phyloP scores from a whole-genome alignment of 306 rosid species.

The Rosa multiflora region DNA sequence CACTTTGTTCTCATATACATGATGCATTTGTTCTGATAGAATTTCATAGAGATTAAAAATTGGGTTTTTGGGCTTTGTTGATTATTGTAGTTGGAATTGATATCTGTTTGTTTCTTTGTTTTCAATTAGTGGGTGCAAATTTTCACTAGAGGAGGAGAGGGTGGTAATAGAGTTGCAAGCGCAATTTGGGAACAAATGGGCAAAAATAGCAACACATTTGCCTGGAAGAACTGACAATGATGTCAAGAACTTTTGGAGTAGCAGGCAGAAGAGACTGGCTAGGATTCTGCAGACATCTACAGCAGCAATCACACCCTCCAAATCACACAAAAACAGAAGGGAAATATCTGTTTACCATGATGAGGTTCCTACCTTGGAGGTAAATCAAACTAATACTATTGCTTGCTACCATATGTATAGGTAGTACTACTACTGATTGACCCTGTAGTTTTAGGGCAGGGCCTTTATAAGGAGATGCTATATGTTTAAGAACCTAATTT shows the following conservation, averaged over 20 bases:
- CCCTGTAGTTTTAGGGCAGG: not conserved
- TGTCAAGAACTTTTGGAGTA: constrained; percentile 97
- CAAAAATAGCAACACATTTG: constrained; percentile 74
- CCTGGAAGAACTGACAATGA: constrained; percentile 87
- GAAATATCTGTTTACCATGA: constrained; percentile 25
- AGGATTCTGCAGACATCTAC: constrained; percentile 61
- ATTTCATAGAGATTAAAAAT: not conserved
- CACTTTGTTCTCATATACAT: not conserved
- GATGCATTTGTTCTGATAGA: not conserved
- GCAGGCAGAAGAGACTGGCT: constrained; percentile 80
- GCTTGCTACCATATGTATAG: not conserved
- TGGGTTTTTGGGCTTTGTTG: not conserved
- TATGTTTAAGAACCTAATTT: not conserved
- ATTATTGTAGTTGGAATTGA: not conserved
- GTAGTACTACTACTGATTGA: not conserved
- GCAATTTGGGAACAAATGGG: constrained; percentile 92
- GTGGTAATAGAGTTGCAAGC: constrained; percentile 83
- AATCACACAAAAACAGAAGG: constrained; percentile 47
- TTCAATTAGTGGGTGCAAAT: constrained; percentile 71
- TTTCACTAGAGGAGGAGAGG: constrained; percentile 83
- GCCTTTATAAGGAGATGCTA: not conserved
- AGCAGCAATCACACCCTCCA: constrained; percentile 34
- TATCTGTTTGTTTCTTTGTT: not conserved
- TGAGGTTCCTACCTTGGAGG: constrained; percentile 44
- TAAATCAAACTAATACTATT: constrained; percentile 13